Evolutionary conservation across 1,284 basidiomycete species (phyloP).

Genomic region (Marasmius fiardii): DNA sequence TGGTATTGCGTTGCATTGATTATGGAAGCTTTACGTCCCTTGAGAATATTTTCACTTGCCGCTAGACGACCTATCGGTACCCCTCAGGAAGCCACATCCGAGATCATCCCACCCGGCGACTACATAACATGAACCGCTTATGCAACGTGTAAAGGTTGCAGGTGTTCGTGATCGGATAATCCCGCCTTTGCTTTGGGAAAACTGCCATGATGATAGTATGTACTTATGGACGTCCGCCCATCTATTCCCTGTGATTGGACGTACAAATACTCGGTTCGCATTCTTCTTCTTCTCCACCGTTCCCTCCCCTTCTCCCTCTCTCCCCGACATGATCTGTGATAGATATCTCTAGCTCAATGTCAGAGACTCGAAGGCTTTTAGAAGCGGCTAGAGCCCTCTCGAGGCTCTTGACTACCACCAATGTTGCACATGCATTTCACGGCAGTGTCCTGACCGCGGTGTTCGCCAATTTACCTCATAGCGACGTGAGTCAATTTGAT

Average conservation of each 20-base stretch:
- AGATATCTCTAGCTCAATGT: constrained; percentile 34
- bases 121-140: neutral
- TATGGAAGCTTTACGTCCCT: neutral
- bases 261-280: constrained; percentile 12
- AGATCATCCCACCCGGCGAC: constrained; percentile 2
- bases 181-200: constrained; percentile 11
- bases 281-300: constrained; percentile 6
- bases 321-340: constrained; percentile 16
- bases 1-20: neutral
- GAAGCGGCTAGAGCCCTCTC: constrained; percentile 64
- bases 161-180: constrained; percentile 11
- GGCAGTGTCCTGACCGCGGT: constrained; percentile 60
- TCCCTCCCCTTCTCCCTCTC: constrained; percentile 17
- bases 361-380: constrained; percentile 61
- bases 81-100: neutral
- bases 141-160: constrained; percentile 8
- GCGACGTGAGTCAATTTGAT: constrained; percentile 46
- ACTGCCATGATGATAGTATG: constrained; percentile 11
- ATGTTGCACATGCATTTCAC: constrained; percentile 66
- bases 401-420: constrained; percentile 41
- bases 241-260: constrained; percentile 10
- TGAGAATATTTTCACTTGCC: neutral
- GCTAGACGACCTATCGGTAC: neutral
- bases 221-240: constrained; percentile 8
- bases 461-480: constrained; percentile 49